Conservation (phyloP, 1,139 yeast species). For the Candida labiduridarum region DNA sequence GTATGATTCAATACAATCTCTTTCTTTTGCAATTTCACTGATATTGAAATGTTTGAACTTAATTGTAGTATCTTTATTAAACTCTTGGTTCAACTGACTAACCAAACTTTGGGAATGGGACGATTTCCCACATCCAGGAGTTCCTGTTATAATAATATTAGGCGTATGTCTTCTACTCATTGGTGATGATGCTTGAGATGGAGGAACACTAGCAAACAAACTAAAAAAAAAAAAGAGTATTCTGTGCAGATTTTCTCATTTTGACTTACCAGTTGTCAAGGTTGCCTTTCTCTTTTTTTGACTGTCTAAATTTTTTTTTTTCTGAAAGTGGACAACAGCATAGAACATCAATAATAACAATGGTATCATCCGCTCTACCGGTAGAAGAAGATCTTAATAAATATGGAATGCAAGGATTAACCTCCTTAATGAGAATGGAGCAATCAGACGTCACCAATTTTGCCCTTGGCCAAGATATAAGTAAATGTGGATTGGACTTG, state of each 20-base stretch:
- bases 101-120: constrained; percentile 74
- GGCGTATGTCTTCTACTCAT: constrained; percentile 55
- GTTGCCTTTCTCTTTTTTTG: constrained; percentile 2
- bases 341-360: neutral
- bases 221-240: neutral
- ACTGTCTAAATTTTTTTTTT: neutral
- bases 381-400: constrained; percentile 41
- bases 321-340: constrained; percentile 1
- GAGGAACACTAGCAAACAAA: neutral
- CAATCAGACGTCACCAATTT: constrained; percentile 65
- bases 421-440: constrained; percentile 70
- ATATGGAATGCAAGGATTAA: constrained; percentile 77
- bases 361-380: constrained; percentile 12
- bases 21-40: constrained; percentile 79
- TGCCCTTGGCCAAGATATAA: constrained; percentile 84
- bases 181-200: constrained; percentile 2
- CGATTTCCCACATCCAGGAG: constrained; percentile 97
- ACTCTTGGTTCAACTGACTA: constrained; percentile 43
- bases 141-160: constrained; percentile 89
- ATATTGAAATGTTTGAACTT: constrained; percentile 62
- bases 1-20: constrained; percentile 77
- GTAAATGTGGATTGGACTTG: constrained; percentile 72
- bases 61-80: constrained; percentile 8
- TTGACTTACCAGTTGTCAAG: no score
- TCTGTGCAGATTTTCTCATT: neutral